A percentile compares a stretch with the other conserved stretches of the same genome.
Evolutionary conservation across 768 basidiomycete genomes (phyloP).

Genomic region (Russula griseocarnosa): DNA sequence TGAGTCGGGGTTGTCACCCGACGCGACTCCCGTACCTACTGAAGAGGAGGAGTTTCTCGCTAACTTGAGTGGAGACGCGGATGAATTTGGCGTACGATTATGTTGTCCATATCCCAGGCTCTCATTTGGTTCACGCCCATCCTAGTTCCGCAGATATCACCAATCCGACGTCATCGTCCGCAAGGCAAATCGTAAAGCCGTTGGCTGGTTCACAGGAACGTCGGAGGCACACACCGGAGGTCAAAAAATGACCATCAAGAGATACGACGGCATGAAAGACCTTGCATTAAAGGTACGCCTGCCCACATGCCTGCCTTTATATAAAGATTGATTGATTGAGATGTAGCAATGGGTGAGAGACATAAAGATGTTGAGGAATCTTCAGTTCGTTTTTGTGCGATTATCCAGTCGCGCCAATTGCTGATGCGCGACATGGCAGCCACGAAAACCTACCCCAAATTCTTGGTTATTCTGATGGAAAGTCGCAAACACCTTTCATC

Average conservation of each 20-base stretch:
- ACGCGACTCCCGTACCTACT: background rate
- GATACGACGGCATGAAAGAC: slow-evolving; percentile 41
- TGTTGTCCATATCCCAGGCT: background rate
- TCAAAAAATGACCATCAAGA: slow-evolving; percentile 41
- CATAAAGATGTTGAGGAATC: slow-evolving; percentile 47
- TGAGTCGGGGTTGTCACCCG: background rate
- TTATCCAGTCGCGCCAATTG: background rate
- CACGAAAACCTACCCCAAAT: slow-evolving; percentile 54
- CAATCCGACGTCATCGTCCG: slow-evolving; percentile 45
- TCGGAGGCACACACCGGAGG: slow-evolving; percentile 42
- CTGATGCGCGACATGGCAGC: slow-evolving; percentile 30
- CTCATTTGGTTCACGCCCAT: background rate
- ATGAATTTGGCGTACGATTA: slow-evolving; percentile 24
- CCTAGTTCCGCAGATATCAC: slow-evolving; percentile 48
- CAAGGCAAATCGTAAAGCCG: slow-evolving; percentile 28
- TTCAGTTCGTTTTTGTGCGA: slow-evolving; percentile 39
- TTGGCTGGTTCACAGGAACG: slow-evolving; percentile 48
- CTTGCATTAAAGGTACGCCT: slow-evolving; percentile 35
- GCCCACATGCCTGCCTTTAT: background rate
- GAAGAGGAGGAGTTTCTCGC: slow-evolving; percentile 28
- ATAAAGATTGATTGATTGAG: background rate
- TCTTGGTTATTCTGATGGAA: slow-evolving; percentile 46
- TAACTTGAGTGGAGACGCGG: slow-evolving; percentile 9
- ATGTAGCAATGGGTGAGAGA: slow-evolving; percentile 47
- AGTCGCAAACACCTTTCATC: slow-evolving; percentile 47